Conservation (phyloP, 805 yeast genomes). For the Wickerhamiella bombiphila region DNA sequence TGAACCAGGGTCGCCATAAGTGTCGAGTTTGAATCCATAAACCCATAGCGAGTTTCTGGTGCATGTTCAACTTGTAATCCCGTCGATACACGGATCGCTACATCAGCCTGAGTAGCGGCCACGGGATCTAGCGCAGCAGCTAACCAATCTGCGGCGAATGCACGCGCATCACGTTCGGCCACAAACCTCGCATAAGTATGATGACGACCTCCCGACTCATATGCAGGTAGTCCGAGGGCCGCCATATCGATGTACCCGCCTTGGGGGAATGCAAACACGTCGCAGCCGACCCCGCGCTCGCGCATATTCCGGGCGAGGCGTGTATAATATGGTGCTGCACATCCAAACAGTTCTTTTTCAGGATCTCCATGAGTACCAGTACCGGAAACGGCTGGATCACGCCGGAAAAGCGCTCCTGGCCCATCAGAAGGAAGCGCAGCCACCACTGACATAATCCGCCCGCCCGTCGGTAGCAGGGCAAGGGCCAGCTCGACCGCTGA, state of each 20-base stretch:
- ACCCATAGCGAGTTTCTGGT: constrained; percentile 37
- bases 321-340: constrained; percentile 48
- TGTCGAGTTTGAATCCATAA: constrained; percentile 45
- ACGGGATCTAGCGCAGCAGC: constrained; percentile 5
- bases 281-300: constrained; percentile 52
- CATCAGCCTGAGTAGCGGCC: constrained; percentile 70
- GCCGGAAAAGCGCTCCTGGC: constrained; percentile 40
- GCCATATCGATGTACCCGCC: constrained; percentile 59
- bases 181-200: constrained; percentile 54
- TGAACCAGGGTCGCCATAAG: constrained; percentile 58
- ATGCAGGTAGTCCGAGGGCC: constrained; percentile 50
- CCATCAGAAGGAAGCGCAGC: constrained; percentile 68
- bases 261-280: constrained; percentile 51
- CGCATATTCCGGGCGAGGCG: constrained; percentile 44
- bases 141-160: constrained; percentile 38
- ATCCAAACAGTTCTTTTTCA: constrained; percentile 37
- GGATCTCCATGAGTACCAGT: constrained; percentile 21
- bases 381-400: constrained; percentile 18
- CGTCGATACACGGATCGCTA: constrained; percentile 74
- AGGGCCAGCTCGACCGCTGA: constrained; percentile 60
- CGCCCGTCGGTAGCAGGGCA: constrained; percentile 47
- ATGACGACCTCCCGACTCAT: constrained; percentile 56
- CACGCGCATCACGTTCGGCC: constrained; percentile 52
- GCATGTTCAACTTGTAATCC: constrained; percentile 60
- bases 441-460: constrained; percentile 59